Base-by-base conservation (phyloP, 2,329 filamentous ascomycete genomes). In the Botrytis tulipae region DNA sequence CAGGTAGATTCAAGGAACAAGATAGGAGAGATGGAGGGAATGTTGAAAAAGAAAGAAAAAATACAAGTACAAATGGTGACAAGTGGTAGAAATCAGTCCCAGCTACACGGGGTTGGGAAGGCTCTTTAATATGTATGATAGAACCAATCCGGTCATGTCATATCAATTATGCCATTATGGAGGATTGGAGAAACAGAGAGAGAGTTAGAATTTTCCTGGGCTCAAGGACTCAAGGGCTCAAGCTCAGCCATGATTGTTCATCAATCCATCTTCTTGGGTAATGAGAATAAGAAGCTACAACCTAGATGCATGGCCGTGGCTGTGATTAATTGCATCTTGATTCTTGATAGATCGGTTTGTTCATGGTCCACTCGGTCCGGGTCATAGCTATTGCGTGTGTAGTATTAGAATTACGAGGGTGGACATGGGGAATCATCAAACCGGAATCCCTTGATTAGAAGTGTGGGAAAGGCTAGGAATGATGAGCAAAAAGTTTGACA, bases 321-420 rank as follows among this genome's bases (percentile, higher is more conserved):
- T 68, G 25, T 68, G 65, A 57, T 54, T 57, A 54, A 68, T 68
- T 68, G 65, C 65, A 48, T 57, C 37, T 54, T 54, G 25, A n/a
- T 54, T 54, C 65, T 68, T 37, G 48, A 68, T 57, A 29, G 35
- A 57, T 29, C 25, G 51, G n/a, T 18, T 29, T 29, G 14, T 18
- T 65, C 20, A 32, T 57, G 65, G 65, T 42, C 65, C 65, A 68
- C 65, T 68, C 37, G 65, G 65, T 57, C 46, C 48, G 35, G 63
- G 63, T 66, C 32, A 48, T 37, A 68, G 46, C 40, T 29, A 54
- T 35, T 51, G 63, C 32, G 63, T 67, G 46, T 68, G 14, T 32
- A 18, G 59, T n/a, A n/a, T 61, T 16, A 16, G 59, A 40, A n/a
- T 67, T 68, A 68, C 65, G 25, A 68, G 65, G 25, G 40, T 57